These are phyloP conservation scores for Zygoascus meyerae DNA, from an alignment of 1,139 yeast species.

Conservation along the genomic window DNA sequence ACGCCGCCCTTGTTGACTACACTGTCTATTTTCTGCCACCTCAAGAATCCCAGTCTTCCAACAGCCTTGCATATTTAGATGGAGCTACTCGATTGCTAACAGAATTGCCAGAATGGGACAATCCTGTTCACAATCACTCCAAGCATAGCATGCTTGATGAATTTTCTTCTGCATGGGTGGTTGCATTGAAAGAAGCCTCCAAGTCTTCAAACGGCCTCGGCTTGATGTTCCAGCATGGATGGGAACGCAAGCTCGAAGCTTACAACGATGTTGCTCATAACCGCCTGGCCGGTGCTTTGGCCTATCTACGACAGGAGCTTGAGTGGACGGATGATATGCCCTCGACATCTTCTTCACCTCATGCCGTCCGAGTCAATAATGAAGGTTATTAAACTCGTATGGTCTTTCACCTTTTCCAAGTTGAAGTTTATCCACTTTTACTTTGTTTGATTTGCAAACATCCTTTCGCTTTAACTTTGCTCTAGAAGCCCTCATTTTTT, in stretches of 20 bases:
- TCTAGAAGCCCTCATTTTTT: too few relatives aligned
- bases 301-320: conserved; percentile 23
- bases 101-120: conserved; percentile 66
- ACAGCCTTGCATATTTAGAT: conserved; percentile 63
- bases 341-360: conserved; percentile 4
- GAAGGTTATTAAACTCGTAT: too few relatives aligned
- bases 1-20: conserved; percentile 73
- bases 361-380: conserved; percentile 6
- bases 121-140: conserved; percentile 67
- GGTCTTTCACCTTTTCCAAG: too few relatives aligned
- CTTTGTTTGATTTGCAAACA: too few relatives aligned
- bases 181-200: conserved; percentile 49
- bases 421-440: too few relatives aligned
- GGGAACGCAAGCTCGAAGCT: conserved; percentile 50
- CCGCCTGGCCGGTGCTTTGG: conserved; percentile 22
- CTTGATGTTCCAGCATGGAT: conserved; percentile 43
- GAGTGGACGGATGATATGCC: conserved; percentile 19
- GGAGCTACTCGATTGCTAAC: conserved; percentile 59
- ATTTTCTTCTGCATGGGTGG: conserved; percentile 68
- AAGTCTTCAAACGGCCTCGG: conserved; percentile 34
- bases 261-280: conserved; percentile 56
- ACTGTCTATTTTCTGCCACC: conserved; percentile 78
- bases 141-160: conserved; percentile 73
- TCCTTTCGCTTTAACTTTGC: too few relatives aligned
- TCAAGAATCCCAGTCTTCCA: conserved; percentile 50